phyloP scores from a whole-genome alignment of 768 basidiomycete species.

The Tubosaeta brunneosetosa region DNA sequence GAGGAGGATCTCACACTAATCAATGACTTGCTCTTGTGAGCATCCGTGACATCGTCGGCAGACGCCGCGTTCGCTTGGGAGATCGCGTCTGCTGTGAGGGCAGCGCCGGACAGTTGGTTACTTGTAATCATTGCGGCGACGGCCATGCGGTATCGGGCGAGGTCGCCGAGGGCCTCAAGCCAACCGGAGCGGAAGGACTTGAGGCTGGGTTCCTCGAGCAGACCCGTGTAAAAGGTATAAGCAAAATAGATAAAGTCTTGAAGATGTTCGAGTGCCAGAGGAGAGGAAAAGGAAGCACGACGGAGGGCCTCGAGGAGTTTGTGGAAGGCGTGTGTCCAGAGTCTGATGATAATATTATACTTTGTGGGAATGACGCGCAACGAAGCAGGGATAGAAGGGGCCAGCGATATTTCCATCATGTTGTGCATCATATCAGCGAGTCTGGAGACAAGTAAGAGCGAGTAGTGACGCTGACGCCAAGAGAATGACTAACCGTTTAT shows the following conservation, averaged over 20 bases:
- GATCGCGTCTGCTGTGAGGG: constrained; percentile 56
- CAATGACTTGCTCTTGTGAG: constrained; percentile 37
- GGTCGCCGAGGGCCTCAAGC: constrained; percentile 96
- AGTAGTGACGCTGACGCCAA: background rate
- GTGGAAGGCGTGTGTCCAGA: constrained; percentile 92
- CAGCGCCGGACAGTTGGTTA: constrained; percentile 36
- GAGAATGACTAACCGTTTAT: constrained; percentile 68
- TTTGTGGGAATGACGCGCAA: constrained; percentile 86
- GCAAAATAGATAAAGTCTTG: constrained; percentile 95
- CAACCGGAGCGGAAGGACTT: constrained; percentile 71
- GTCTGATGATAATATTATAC: constrained; percentile 91
- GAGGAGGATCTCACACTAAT: constrained; percentile 33
- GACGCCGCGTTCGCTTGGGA: constrained; percentile 39
- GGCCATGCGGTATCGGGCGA: constrained; percentile 92
- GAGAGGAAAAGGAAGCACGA: constrained; percentile 65
- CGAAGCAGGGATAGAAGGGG: constrained; percentile 84
- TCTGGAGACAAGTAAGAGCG: constrained; percentile 37
- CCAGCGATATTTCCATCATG: constrained; percentile 77
- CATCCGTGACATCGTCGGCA: constrained; percentile 15
- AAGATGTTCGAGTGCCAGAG: constrained; percentile 78
- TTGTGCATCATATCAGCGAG: constrained; percentile 89
- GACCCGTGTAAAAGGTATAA: constrained; percentile 87
- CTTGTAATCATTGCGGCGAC: constrained; percentile 81
- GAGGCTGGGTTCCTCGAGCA: constrained; percentile 78
- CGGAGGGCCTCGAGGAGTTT: constrained; percentile 87